Conservation (phyloP, 2,329 filamentous ascomycete species). For the Elsinoe australis region DNA sequence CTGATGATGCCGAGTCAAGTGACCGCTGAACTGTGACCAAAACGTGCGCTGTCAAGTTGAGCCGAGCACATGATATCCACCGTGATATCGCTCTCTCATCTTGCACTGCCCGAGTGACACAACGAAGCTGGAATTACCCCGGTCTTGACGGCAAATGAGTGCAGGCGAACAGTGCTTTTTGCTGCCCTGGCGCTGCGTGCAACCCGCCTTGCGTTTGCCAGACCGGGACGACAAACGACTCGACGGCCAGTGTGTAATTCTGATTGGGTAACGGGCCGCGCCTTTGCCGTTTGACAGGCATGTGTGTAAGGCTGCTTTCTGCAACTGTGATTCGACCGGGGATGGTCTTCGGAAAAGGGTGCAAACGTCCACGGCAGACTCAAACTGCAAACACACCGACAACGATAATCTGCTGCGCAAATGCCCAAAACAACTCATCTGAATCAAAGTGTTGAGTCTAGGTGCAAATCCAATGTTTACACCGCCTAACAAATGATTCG, state of each 20-base stretch:
- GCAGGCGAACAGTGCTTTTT: too few relatives aligned
- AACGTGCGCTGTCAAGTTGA: slow-evolving; percentile 4
- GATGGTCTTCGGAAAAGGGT: background rate
- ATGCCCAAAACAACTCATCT: slow-evolving; percentile 10
- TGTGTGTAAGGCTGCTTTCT: background rate
- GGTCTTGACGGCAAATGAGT: too few relatives aligned
- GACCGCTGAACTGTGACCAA: slow-evolving; percentile 1
- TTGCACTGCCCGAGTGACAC: background rate
- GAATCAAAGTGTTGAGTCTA: background rate
- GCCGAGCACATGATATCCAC: background rate
- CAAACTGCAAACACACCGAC: slow-evolving; percentile 13
- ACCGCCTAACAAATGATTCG: slow-evolving; percentile 13
- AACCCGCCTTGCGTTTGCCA: background rate
- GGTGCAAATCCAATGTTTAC: slow-evolving; percentile 1
- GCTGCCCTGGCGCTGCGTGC: too few relatives aligned
- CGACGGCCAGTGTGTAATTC: background rate
- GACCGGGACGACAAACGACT: background rate
- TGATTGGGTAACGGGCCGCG: background rate
- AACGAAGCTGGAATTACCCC: background rate
- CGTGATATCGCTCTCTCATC: too few relatives aligned
- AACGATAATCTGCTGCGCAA: slow-evolving; percentile 1
- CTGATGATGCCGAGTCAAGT: slow-evolving; percentile 16
- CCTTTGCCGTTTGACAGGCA: background rate
- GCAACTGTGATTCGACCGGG: slow-evolving; percentile 8
- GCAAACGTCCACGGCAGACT: background rate